Base-by-base conservation (phyloP, 805 yeast species). In the Spathaspora arborariae region DNA sequence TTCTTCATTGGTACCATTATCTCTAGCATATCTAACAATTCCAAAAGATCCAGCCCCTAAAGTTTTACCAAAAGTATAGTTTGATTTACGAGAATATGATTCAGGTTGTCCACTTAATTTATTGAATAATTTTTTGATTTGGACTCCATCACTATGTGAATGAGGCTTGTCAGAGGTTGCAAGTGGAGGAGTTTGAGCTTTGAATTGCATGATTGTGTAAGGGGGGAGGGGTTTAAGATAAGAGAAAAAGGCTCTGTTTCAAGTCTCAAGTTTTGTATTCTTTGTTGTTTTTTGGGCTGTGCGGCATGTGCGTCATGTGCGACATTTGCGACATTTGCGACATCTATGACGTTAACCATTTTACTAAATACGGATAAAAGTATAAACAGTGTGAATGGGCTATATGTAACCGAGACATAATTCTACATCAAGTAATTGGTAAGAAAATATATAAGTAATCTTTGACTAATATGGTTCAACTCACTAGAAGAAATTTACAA, bases 11-110 rank as follows among this genome's bases (percentile, higher is more conserved):
- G 74, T 68, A 27, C 49, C 56, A 52, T 65, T 67, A 47, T 69
- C 67, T 34, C 79, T 70, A 2, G 97, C 98, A 52, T 79, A 78
- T 55, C 96, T 76, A 3, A 92, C 98, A 2, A 92, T 84, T 35
- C 99, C 98, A 65, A 89, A 94, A 0, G 96, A 81, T 4, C 99
- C 98, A 0, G 97, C 97, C 8, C 98, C 98, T 10, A 91, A 68
- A 0, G 96, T 88, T 49, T 79, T 80, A 10, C 91, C 92, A 62
- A 90, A 88, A 7, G 82, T 79, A 58, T 88, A 91, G 49, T 79
- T 74, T 41, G 75, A 64, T 65, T 89, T 88, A 57, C 87, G 79
- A 37, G 74, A 59, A 56, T 84, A 84, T 6, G 86, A 78, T 10
- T 70, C 75, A 0, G 95, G 96, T 62, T 88, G 94, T 5, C 91